A percentile compares a stretch with the other conserved stretches of the same genome.
Evolutionary conservation across 306 rosid species (phyloP).

Genomic region (Myrica gale): DNA sequence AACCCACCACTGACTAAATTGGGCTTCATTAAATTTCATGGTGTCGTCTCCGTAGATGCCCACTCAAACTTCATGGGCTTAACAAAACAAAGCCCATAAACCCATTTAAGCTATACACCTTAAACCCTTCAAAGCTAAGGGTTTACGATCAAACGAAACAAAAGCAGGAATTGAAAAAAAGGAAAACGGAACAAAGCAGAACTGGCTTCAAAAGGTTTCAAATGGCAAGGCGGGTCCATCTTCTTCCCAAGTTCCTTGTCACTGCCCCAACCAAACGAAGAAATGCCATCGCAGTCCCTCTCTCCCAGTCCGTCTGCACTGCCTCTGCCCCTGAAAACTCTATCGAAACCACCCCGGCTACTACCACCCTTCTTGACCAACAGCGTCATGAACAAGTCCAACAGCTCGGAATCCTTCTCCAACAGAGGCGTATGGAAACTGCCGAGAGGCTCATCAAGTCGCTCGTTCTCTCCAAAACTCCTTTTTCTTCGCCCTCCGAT

Average conservation of each 20-base stretch:
- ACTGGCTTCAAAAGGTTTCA: no score
- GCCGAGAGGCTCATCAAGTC: constrained; percentile 50
- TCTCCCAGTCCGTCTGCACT: constrained; percentile 34
- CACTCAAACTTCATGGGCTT: background rate
- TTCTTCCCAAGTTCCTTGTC: constrained; percentile 31
- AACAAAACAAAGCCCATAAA: background rate
- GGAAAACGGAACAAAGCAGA: no score
- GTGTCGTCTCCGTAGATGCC: background rate
- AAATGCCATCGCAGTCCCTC: constrained; percentile 20
- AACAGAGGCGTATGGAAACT: constrained; percentile 35
- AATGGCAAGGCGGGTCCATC: constrained; percentile 39
- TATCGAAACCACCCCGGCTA: background rate
- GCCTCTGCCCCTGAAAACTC: constrained; percentile 15
- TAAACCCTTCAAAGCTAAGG: background rate
- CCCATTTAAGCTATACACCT: background rate
- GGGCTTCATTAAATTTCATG: background rate
- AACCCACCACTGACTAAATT: background rate
- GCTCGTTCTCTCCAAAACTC: constrained; percentile 38
- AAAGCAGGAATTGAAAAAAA: no score
- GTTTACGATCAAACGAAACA: background rate
- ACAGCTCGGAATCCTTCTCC: constrained; percentile 48
- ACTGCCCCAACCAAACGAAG: constrained; percentile 12
- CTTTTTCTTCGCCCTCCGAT: constrained; percentile 53
- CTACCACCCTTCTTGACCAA: constrained; percentile 15
- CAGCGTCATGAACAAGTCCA: constrained; percentile 43